Conservation (phyloP, 805 yeast species). For the Lipomyces chichibuensis region DNA sequence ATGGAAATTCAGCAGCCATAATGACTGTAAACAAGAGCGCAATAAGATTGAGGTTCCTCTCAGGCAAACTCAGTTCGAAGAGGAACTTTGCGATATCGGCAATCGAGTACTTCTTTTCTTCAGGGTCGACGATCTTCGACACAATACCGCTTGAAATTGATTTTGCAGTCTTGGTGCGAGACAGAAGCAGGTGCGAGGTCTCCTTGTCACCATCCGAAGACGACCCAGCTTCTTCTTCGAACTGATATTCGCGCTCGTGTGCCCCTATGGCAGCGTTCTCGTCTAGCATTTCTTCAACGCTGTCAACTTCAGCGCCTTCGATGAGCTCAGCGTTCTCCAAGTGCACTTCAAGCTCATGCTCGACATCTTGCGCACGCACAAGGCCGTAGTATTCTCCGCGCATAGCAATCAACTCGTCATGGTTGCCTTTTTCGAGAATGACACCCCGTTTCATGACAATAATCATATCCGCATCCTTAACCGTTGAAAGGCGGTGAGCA, state of each 20-base stretch:
- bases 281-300: constrained; percentile 24
- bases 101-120: constrained; percentile 18
- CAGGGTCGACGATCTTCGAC: not conserved
- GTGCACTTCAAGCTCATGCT: constrained; percentile 18
- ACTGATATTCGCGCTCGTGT: constrained; percentile 2
- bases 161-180: constrained; percentile 26
- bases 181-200: constrained; percentile 14
- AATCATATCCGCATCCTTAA: constrained; percentile 53
- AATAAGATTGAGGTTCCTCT: constrained; percentile 20
- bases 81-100: constrained; percentile 19
- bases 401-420: constrained; percentile 40
- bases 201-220: constrained; percentile 20
- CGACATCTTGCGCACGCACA: constrained; percentile 40
- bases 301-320: constrained; percentile 24
- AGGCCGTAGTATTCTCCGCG: constrained; percentile 39
- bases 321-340: constrained; percentile 16
- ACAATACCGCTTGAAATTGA: constrained; percentile 27
- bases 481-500: constrained; percentile 57
- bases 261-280: constrained; percentile 30
- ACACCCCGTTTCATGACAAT: constrained; percentile 52
- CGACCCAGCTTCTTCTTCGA: constrained; percentile 15
- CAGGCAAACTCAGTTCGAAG: constrained; percentile 24
- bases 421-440: constrained; percentile 49
- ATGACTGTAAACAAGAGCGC: constrained; percentile 25
- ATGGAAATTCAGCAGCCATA: constrained; percentile 34